Percentiles rank a stretch among this genome's conserved stretches.
Conservation (phyloP, 2,329 filamentous ascomycete species). For the Cadophora sp. region DNA sequence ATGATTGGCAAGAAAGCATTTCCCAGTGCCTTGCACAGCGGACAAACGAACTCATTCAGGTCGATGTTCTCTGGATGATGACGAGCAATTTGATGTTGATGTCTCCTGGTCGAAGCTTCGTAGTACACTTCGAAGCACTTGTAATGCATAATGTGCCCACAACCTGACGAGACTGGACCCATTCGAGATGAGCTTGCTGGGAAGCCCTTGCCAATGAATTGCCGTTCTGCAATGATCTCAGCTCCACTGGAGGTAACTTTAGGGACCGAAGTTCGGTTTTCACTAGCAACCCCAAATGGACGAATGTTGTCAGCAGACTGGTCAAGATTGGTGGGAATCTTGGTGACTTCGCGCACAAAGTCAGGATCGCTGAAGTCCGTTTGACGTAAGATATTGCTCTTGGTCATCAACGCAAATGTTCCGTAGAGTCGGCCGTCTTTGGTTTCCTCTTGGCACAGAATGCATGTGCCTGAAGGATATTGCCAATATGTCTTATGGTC, state of each 20-base stretch:
- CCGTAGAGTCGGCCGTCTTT: slow-evolving; percentile 89
- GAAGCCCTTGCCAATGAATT: slow-evolving; percentile 90
- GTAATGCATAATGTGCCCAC: slow-evolving; percentile 99
- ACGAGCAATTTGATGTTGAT: slow-evolving; percentile 90
- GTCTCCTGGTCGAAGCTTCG: slow-evolving; percentile 81
- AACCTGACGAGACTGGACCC: slow-evolving; percentile 87
- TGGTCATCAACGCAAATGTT: slow-evolving; percentile 87
- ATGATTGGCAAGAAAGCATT: slow-evolving; percentile 95
- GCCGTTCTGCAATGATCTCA: slow-evolving; percentile 74
- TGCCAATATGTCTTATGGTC: slow-evolving; percentile 81
- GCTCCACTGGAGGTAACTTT: slow-evolving; percentile 78
- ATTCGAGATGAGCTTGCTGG: slow-evolving; percentile 68
- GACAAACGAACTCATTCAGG: slow-evolving; percentile 91
- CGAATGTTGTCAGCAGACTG: slow-evolving; percentile 81
- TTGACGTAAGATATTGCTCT: slow-evolving; percentile 85
- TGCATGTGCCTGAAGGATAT: slow-evolving; percentile 92
- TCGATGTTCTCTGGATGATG: slow-evolving; percentile 86
- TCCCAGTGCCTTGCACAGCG: slow-evolving; percentile 93
- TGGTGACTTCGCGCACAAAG: slow-evolving; percentile 81
- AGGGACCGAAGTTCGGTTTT: slow-evolving; percentile 79
- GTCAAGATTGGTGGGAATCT: slow-evolving; percentile 83
- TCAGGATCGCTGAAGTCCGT: slow-evolving; percentile 84
- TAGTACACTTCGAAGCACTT: slow-evolving; percentile 93
- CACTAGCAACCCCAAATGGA: slow-evolving; percentile 88
- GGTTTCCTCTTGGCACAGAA: slow-evolving; percentile 94